Base-by-base conservation (phyloP, 768 basidiomycete species). In the Mycena galericulata region DNA sequence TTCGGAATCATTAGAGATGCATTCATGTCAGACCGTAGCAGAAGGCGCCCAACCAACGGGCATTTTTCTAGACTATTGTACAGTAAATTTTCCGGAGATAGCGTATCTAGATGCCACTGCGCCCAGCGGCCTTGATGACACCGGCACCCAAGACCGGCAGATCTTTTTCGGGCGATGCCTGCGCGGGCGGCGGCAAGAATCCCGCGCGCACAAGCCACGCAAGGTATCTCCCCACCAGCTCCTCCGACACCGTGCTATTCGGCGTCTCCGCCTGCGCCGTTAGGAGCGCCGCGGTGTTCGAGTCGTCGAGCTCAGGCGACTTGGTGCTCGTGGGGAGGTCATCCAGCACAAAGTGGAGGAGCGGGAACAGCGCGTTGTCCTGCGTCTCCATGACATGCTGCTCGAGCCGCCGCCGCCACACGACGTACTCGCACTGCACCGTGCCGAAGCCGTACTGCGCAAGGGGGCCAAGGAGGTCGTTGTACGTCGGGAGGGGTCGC, bases 241-340 rank as follows among this genome's bases (percentile, higher is more conserved):
- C 83, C 32, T 91, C 89, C 56, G 90, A 88, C 41, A 99, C 96
- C 0, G 94, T 94, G 69, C 79, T 82, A 18, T 80, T 82, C 38
- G 73, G 72, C 12, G 6, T 14, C 34, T 75, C 75, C 65, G 76
- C 79, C 2, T 70, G 75, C 75, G 87, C 78, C 72, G 85, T 79
- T 27, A 94, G 79, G 45, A 99, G 76, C 14, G 86, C 83, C n/a
- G 79, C 79, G 20, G 95, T 97, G 77, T 97, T 98, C 24, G 85
- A 77, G 76, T 98, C 95, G 75, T 97, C 94, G 54, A 99, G 83
- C 69, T 93, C 92, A 2, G 98, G 94, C 1, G 96, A 90, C 79
- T 97, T 98, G 27, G 97, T 99, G 75, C 93, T 95, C 27, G 97
- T 98, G 6, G 98, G 98, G 22, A 99, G 85, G 79, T 99, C 98